Conservation (phyloP, 1,284 basidiomycete species). For the Phellopilus nigrolimitatus region DNA sequence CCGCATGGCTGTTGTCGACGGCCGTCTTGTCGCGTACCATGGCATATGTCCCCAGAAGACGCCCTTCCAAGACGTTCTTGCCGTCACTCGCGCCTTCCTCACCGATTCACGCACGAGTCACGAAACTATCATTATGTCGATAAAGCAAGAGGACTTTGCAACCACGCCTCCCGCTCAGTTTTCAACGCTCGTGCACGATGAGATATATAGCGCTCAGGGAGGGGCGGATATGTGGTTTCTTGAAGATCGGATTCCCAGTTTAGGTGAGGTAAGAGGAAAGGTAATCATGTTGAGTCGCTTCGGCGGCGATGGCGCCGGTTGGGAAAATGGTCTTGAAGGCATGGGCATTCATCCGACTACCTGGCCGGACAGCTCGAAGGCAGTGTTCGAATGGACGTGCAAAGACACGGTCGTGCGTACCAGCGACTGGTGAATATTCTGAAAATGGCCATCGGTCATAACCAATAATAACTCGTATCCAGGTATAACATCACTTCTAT, state of each 20-base stretch:
- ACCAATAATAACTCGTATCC: constrained; percentile 9
- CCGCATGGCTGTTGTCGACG: constrained; percentile 64
- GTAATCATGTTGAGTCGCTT: constrained; percentile 82
- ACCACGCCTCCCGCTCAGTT: constrained; percentile 47
- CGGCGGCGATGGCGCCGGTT: constrained; percentile 56
- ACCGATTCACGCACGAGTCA: constrained; percentile 46
- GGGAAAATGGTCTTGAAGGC: constrained; percentile 61
- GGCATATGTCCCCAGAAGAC: constrained; percentile 68
- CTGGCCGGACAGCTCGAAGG: constrained; percentile 75
- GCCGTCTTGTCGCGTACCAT: constrained; percentile 71
- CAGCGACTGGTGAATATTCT: constrained; percentile 67
- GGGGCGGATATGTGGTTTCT: constrained; percentile 73
- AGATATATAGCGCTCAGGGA: constrained; percentile 53
- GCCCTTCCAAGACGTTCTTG: constrained; percentile 60
- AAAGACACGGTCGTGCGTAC: constrained; percentile 63
- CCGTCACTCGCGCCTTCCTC: constrained; percentile 61
- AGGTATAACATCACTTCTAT: constrained; percentile 79
- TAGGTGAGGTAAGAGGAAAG: constrained; percentile 81
- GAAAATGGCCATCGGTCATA: too few relatives aligned
- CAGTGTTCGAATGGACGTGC: constrained; percentile 72
- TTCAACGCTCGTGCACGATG: constrained; percentile 59
- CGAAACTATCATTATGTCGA: constrained; percentile 77
- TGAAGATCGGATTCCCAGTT: constrained; percentile 66
- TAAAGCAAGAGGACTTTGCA: constrained; percentile 78
- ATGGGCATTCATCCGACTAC: constrained; percentile 76